These are phyloP conservation scores for Penicillium rolfsii DNA, from an alignment of 2,329 filamentous ascomycete genomes.

Conservation along the genomic window DNA sequence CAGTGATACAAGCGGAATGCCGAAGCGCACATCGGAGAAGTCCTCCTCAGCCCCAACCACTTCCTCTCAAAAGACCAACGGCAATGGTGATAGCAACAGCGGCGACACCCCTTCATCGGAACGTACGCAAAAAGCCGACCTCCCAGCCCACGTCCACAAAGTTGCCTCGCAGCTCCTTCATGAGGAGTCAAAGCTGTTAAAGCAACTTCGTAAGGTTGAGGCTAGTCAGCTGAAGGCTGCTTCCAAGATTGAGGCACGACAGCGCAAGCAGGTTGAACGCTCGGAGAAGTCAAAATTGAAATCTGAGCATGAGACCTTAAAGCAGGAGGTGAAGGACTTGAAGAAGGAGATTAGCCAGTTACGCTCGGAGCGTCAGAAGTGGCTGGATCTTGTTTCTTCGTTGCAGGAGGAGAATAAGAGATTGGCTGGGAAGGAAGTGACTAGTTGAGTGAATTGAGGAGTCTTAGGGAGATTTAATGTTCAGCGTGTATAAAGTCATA, in stretches of 20 bases:
- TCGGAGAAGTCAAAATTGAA: conserved; percentile 49
- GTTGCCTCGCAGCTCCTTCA: conserved; percentile 35
- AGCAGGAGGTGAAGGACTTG: conserved; percentile 51
- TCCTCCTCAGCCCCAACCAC: conserved; percentile 21
- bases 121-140: conserved; percentile 16
- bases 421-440: conserved; percentile 43
- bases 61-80: conserved; percentile 7
- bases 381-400: conserved; percentile 56
- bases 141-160: conserved; percentile 36
- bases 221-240: conserved; percentile 45
- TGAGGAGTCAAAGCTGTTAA: conserved; percentile 42
- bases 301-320: conserved; percentile 51
- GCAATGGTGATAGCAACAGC: conserved; percentile 13
- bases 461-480: not conserved
- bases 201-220: conserved; percentile 49
- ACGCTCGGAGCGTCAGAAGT: conserved; percentile 54
- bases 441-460: conserved; percentile 6
- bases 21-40: conserved; percentile 26
- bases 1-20: conserved; percentile 25
- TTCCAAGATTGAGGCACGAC: conserved; percentile 44
- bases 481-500: conserved; percentile 3
- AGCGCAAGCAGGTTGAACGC: conserved; percentile 45
- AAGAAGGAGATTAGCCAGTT: conserved; percentile 55
- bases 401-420: conserved; percentile 62
- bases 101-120: conserved; percentile 21